Evolutionary conservation across 352 stramenopile genomes (phyloP), one percentile per base, ranked within the genome.

Genomic region (Phytophthora citrophthora): DNA sequence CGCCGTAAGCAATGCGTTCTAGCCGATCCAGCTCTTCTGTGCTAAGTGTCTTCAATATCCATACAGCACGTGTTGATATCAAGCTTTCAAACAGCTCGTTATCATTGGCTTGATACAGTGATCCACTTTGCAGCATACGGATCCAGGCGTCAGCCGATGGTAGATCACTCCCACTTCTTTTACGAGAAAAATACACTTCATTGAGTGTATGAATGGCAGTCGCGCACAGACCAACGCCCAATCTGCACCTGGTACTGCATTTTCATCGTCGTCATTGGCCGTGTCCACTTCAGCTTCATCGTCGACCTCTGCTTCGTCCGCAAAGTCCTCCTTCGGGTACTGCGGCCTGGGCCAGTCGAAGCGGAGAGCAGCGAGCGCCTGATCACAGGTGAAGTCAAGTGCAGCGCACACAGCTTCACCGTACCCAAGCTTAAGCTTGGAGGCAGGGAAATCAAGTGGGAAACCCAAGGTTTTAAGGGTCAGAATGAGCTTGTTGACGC

Each of bases 241-340:
- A 23, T 78, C 76, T 16, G 46, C 56, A 3, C 52, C 23, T 43
- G 74, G 76, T 32, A 84, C 57, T 1, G 80, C 71, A 29, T 83
- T 79, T 0, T 68, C 61, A 39, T 89, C 76, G 18, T 91, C 61
- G 9, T 76, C 76, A 34, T 83, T 79, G 7, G 64, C 64, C 0
- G 70, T 75, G 31, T 91, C 79, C 16, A 89, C 79, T 34, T 90
- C 81, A 2, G 77, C 72, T 29, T 86, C 76, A 6, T 92, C 86
- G 18, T 92, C 83, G 10, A 88, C 84, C 31, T 90, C 82, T 13
- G 85, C 86, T 46, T 91, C 83, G 39, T 94, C 86, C 1, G 85
- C 82, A 62, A 93, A 90, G 52, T 92, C 84, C 49, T 94, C 86
- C 49, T 94, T 93, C 5, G 83, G 81, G 66, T 95, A 94, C 50